A percentile compares a stretch with the other conserved stretches of the same genome.
Evolutionary conservation across 2,329 filamentous ascomycete genomes (phyloP).

Genomic region (Penicillium sp.): DNA sequence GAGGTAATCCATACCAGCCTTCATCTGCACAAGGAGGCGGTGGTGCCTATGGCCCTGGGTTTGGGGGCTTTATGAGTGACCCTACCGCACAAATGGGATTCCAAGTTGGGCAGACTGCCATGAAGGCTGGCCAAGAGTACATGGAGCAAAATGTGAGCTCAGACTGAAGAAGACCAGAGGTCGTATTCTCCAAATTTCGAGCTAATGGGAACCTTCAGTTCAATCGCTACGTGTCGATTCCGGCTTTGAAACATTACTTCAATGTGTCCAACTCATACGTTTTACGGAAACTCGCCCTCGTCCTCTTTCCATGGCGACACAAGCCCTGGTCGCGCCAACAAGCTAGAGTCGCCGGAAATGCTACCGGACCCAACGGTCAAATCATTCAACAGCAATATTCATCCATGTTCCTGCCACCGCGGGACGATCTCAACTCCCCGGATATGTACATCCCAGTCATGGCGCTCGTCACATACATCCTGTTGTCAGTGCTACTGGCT

Average conservation of each 20-base stretch:
- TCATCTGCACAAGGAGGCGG: slow-evolving; percentile 37
- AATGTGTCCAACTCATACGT: slow-evolving; percentile 98
- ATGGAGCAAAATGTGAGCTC: slow-evolving; percentile 81
- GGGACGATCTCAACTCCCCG: slow-evolving; percentile 94
- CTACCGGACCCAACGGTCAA: slow-evolving; percentile 50
- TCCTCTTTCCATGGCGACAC: slow-evolving; percentile 96
- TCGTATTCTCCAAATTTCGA: no score
- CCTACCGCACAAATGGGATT: slow-evolving; percentile 91
- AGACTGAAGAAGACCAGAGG: no score
- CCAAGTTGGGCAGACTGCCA: slow-evolving; percentile 86
- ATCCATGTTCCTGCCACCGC: slow-evolving; percentile 70
- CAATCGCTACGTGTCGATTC: slow-evolving; percentile 82
- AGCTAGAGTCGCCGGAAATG: slow-evolving; percentile 43
- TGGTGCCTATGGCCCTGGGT: slow-evolving; percentile 51
- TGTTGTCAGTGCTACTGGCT: slow-evolving; percentile 83
- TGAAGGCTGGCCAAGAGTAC: slow-evolving; percentile 88
- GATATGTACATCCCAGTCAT: slow-evolving; percentile 99
- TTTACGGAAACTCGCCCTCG: slow-evolving; percentile 82
- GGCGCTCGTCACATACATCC: slow-evolving; percentile 95
- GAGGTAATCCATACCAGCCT: slow-evolving; percentile 45
- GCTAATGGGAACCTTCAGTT: slow-evolving; percentile 43
- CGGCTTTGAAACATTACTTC: slow-evolving; percentile 96
- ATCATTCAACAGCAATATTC: slow-evolving; percentile 53
- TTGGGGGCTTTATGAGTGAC: slow-evolving; percentile 92
- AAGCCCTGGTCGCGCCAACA: slow-evolving; percentile 95